Base-by-base conservation (phyloP, 1,284 basidiomycete species). In the Malassezia brasiliensis region DNA sequence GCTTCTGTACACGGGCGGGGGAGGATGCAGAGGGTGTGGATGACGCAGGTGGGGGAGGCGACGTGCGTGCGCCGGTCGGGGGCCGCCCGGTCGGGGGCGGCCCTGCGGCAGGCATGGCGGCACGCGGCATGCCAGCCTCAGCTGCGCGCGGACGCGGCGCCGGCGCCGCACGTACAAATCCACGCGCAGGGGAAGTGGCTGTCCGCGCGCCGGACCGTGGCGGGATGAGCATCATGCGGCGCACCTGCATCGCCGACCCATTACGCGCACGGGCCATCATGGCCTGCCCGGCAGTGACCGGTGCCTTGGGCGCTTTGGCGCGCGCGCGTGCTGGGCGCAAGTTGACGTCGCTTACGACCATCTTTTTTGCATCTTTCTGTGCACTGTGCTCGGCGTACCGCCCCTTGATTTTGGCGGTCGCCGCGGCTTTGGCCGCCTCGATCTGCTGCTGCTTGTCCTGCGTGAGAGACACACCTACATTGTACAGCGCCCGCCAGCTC, bases 351-450 rank as follows among this genome's bases (percentile, higher is more conserved):
- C 62, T 56, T 2, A 67, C 64, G 8, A 67, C 59, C 10, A 65
- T 41, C 50, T 63, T 62, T 32, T 65, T 69, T 10, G 62, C 63
- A 4, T 66, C 64, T 44, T 67, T 68, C 46, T 62, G 63, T 6
- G 65, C 66, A 9, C 60, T 50, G 47, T 65, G 64, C 56, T 65
- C 62, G 3, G 60, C 66, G 47, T 67, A 69, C 25, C 66, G 65
- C 17, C 63, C 62, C 54, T 65, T 65, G 59, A 68, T 65, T 14
- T 63, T 50, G 28, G 61, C 59, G 2, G 59, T 60, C 1, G 64
- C 67, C 22, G 61, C 62, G 2, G 53, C 51, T 41, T 65, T 66
- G 49, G 61, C 62, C 30, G 62, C 56, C 36, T 68, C 63, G 28
- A 52, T 61, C 44, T 68, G 56, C 47, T 64, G 54, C 35, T 66